phyloP scores from a whole-genome alignment of 106 monocot species.

The Acorus calamus region DNA sequence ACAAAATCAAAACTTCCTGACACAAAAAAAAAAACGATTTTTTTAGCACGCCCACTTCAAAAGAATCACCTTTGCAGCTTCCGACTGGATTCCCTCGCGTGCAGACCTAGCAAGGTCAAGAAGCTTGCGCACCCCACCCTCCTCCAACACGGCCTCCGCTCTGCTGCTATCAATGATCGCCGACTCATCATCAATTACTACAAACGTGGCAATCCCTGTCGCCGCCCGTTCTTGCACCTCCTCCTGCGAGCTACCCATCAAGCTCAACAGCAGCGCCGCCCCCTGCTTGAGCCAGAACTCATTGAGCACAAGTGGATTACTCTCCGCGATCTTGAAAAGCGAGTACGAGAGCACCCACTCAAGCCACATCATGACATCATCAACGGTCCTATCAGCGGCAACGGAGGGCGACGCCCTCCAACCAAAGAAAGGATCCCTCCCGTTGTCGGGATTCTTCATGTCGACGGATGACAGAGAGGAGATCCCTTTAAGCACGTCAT shows the following conservation, averaged over 20 bases:
- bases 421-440: too few relatives aligned
- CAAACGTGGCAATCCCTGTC: conserved; percentile 82
- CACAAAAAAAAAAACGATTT: not conserved
- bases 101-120: conserved; percentile 72
- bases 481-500: conserved; percentile 52
- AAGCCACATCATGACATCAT: conserved; percentile 70
- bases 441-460: conserved; percentile 7
- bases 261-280: conserved; percentile 45
- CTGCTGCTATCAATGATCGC: conserved; percentile 70
- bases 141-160: conserved; percentile 75
- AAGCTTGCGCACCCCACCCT: conserved; percentile 76
- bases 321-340: conserved; percentile 69
- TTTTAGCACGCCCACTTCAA: not conserved
- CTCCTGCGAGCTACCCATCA: conserved; percentile 66
- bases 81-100: conserved; percentile 76
- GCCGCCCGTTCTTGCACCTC: conserved; percentile 95
- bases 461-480: conserved; percentile 28
- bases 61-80: conserved; percentile 76
- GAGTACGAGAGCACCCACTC: conserved; percentile 81
- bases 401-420: too few relatives aligned
- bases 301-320: conserved; percentile 43
- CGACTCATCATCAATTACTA: conserved; percentile 88
- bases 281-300: conserved; percentile 88
- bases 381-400: not conserved
- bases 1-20: not conserved